Evolutionary conservation across 108 stramenopile genomes (phyloP).

Genomic region (Fragilaria crotonensis): DNA sequence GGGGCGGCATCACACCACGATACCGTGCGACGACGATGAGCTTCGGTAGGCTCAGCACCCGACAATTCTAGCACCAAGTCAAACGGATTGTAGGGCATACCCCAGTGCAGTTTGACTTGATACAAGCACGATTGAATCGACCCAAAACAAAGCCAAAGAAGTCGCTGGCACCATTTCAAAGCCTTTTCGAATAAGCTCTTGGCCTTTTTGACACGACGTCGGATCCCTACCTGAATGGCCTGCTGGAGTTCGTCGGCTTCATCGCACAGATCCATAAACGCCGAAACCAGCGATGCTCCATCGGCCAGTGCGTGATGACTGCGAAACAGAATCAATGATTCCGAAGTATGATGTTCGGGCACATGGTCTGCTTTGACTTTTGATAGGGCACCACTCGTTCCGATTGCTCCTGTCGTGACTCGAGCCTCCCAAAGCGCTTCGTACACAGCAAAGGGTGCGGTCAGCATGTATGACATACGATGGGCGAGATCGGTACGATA

Average conservation of each 20-base stretch:
- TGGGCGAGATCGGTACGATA: conserved; percentile 56
- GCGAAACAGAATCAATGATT: conserved; percentile 71
- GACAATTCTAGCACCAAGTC: conserved; percentile 19
- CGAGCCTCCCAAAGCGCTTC: conserved; percentile 45
- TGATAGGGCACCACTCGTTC: conserved; percentile 48
- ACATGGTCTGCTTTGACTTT: conserved; percentile 21
- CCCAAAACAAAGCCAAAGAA: conserved; percentile 49
- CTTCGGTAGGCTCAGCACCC: background rate
- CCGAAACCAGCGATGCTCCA: conserved; percentile 64
- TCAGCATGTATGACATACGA: conserved; percentile 50
- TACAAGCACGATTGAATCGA: conserved; percentile 40
- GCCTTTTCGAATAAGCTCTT: conserved; percentile 23
- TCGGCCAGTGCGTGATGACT: conserved; percentile 80
- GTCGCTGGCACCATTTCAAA: conserved; percentile 28
- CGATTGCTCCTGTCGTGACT: conserved; percentile 41
- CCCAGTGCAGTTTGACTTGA: conserved; percentile 41
- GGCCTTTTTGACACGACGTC: conserved; percentile 21
- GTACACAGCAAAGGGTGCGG: conserved; percentile 46
- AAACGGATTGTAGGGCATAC: conserved; percentile 44
- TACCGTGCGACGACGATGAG: conserved; percentile 30
- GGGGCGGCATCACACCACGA: conserved; percentile 66
- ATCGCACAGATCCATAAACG: conserved; percentile 65
- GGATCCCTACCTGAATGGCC: conserved; percentile 34
- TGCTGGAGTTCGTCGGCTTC: conserved; percentile 65
- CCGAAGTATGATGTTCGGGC: conserved; percentile 16